Evolutionary conservation across 257 asterid species (phyloP).

Genomic region (Misopates orontium): DNA sequence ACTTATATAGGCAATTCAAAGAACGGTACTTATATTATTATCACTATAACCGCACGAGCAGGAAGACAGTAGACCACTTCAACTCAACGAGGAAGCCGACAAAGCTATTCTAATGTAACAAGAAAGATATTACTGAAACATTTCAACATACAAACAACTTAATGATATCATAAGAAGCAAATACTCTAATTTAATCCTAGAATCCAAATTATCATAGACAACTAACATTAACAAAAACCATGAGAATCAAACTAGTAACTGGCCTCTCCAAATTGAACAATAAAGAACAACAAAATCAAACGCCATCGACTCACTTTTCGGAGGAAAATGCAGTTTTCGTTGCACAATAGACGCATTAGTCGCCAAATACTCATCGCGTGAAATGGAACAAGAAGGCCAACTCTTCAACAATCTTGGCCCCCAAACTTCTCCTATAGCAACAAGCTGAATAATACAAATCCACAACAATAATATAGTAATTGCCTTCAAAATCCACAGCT

Average conservation of each 20-base stretch:
- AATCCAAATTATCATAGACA: neutral
- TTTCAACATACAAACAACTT: slow-evolving; percentile 3
- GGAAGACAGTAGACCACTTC: neutral
- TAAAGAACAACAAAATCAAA: neutral
- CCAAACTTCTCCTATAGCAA: slow-evolving; percentile 57
- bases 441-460: slow-evolving; percentile 54
- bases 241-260: slow-evolving; percentile 14
- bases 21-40: neutral
- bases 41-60: neutral
- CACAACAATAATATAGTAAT: slow-evolving; percentile 46
- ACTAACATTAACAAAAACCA: slow-evolving; percentile 5
- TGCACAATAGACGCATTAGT: slow-evolving; percentile 25
- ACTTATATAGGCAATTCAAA: neutral
- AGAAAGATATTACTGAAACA: neutral
- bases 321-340: slow-evolving; percentile 34
- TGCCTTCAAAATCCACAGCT: slow-evolving; percentile 54
- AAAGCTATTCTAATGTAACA: neutral
- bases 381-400: slow-evolving; percentile 52
- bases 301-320: slow-evolving; percentile 43
- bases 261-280: slow-evolving; percentile 9
- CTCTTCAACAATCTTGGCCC: slow-evolving; percentile 47
- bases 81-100: neutral
- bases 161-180: neutral
- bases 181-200: slow-evolving; percentile 15
- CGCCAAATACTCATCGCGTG: slow-evolving; percentile 14